These are phyloP conservation scores for Terfezia boudieri DNA, from an alignment of 495 filamentous ascomycete species.

Conservation along the genomic window DNA sequence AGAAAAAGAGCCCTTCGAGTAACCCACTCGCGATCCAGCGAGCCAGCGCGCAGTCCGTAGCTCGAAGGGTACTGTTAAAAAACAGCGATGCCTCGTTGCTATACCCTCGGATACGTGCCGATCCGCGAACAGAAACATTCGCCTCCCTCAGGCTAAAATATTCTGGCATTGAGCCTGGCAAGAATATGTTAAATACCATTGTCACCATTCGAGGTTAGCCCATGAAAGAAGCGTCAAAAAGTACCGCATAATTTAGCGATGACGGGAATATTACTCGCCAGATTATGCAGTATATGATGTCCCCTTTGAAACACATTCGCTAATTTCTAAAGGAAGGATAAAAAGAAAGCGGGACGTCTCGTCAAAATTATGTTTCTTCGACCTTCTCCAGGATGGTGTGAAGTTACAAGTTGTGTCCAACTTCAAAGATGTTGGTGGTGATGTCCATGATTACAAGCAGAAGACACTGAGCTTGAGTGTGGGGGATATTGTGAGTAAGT, in stretches of 20 bases:
- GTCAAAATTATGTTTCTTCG: conserved; percentile 63
- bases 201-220: conserved; percentile 18
- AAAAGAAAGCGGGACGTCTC: conserved; percentile 17
- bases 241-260: too few species aligned
- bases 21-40: conserved; percentile 8
- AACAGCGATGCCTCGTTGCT: conserved; percentile 25
- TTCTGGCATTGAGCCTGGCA: neutral
- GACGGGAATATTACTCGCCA: neutral
- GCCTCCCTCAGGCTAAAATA: conserved; percentile 4
- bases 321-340: conserved; percentile 35
- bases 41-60: conserved; percentile 9
- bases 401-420: conserved; percentile 55
- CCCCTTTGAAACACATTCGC: conserved; percentile 9
- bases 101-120: conserved; percentile 33
- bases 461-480: conserved; percentile 36
- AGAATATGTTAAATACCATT: conserved; percentile 1
- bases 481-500: conserved; percentile 61
- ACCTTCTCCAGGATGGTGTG: conserved; percentile 46
- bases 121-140: conserved; percentile 21
- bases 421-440: conserved; percentile 30
- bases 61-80: conserved; percentile 8
- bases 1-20: neutral
- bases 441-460: conserved; percentile 31
- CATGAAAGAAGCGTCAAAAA: neutral
- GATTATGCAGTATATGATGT: conserved; percentile 13